These are phyloP conservation scores for Backusella liffmaniae DNA, from an alignment of 192 early-diverging fungal genomes.

Conservation along the genomic window DNA sequence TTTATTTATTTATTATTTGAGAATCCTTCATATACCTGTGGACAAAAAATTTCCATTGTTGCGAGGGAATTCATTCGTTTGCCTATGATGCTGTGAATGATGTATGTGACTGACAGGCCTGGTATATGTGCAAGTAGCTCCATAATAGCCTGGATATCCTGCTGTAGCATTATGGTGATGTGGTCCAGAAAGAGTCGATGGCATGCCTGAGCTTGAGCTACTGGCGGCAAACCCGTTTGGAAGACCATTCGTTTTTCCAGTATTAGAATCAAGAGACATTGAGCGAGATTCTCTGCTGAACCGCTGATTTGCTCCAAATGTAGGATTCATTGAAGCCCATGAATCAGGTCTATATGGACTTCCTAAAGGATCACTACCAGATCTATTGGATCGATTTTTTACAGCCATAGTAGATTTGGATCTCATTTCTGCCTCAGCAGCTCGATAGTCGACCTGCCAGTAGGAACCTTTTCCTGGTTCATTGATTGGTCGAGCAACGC, in stretches of 20 bases:
- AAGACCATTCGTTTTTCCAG: not conserved
- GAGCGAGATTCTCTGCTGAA: conserved; percentile 5
- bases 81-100: not conserved
- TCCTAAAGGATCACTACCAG: not conserved
- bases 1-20: not conserved
- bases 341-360: conserved; percentile 13
- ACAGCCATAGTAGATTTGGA: conserved; percentile 12
- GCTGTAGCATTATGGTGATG: not conserved
- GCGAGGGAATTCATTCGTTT: not conserved
- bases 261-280: conserved; percentile 14
- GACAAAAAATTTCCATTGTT: not conserved
- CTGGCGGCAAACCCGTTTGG: not conserved
- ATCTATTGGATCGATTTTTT: not conserved
- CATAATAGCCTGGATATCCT: not conserved
- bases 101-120: not conserved
- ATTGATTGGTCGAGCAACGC: conserved; percentile 72
- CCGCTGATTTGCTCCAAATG: not conserved
- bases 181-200: not conserved
- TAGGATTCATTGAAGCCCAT: not conserved
- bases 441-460: conserved; percentile 70
- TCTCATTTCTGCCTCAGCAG: conserved; percentile 32
- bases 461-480: conserved; percentile 86
- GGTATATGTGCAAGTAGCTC: not conserved
- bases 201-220: not conserved
- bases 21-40: not conserved